A percentile compares a stretch with the other conserved stretches of the same genome.
Evolutionary conservation across 768 basidiomycete species (phyloP).

Genomic region (Naematelia encephala): DNA sequence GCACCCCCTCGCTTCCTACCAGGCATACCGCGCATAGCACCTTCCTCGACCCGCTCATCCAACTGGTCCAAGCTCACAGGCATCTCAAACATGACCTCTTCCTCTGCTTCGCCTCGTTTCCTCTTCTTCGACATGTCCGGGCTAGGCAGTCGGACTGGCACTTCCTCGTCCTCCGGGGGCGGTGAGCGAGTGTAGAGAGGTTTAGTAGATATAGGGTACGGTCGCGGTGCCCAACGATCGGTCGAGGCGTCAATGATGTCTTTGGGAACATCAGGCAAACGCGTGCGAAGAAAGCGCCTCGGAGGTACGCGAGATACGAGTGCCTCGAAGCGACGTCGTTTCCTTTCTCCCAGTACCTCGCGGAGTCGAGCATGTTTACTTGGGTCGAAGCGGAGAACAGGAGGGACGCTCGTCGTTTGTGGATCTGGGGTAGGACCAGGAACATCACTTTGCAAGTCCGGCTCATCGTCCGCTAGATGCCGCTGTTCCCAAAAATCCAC

Average conservation of each 20-base stretch:
- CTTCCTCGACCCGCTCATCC: constrained; percentile 37
- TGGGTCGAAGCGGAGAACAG: constrained; percentile 1
- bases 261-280: constrained; percentile 14
- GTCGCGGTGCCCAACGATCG: constrained; percentile 38
- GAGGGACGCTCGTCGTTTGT: not conserved
- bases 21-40: constrained; percentile 10
- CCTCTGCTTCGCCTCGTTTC: constrained; percentile 11
- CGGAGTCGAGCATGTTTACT: not conserved
- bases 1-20: not conserved
- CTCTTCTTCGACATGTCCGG: constrained; percentile 9
- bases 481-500: constrained; percentile 21
- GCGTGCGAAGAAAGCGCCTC: constrained; percentile 27
- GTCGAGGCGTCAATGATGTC: constrained; percentile 32
- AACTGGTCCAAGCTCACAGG: constrained; percentile 37
- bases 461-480: constrained; percentile 19
- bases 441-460: constrained; percentile 10
- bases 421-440: not conserved
- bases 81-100: constrained; percentile 39
- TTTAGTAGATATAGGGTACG: constrained; percentile 37
- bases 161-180: constrained; percentile 25
- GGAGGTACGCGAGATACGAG: constrained; percentile 22
- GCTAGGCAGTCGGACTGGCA: not conserved
- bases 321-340: constrained; percentile 13
- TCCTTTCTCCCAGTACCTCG: constrained; percentile 4
- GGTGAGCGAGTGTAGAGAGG: constrained; percentile 22